These are phyloP conservation scores for Gelatoporia subvermispora DNA, from an alignment of 768 basidiomycete genomes.

Conservation along the genomic window DNA sequence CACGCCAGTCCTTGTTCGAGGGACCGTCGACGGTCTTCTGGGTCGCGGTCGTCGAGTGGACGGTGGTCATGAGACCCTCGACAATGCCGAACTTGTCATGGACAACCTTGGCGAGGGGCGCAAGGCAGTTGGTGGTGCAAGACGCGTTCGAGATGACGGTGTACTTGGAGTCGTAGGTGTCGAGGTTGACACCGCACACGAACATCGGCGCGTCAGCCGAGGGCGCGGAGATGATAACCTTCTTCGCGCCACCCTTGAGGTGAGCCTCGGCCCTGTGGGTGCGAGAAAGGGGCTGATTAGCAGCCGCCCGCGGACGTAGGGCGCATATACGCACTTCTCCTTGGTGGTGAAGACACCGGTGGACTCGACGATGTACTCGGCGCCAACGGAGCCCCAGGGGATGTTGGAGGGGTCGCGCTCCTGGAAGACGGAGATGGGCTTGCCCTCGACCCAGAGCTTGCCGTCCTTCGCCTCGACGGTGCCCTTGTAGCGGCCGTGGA, in stretches of 20 bases:
- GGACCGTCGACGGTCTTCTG: constrained; percentile 95
- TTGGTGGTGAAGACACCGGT: constrained; percentile 98
- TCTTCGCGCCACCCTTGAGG: constrained; percentile 98
- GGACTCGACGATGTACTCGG: constrained; percentile 94
- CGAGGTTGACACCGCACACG: constrained; percentile 93
- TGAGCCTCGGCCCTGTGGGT: constrained; percentile 74
- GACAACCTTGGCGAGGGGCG: constrained; percentile 98
- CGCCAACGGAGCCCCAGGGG: constrained; percentile 74
- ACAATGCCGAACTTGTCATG: constrained; percentile 95
- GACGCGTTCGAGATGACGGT: constrained; percentile 97
- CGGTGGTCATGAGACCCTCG: constrained; percentile 98
- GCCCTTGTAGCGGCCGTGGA: constrained; percentile 91
- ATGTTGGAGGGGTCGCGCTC: constrained; percentile 88
- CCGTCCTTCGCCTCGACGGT: constrained; percentile 76
- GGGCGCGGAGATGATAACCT: constrained; percentile 98
- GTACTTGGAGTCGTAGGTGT: constrained; percentile 84
- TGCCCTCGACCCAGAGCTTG: constrained; percentile 84
- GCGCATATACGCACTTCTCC: constrained; percentile 57
- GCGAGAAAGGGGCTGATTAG: constrained; percentile 11
- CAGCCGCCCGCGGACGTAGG: constrained; percentile 4
- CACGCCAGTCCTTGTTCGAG: constrained; percentile 95
- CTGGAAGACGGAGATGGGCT: constrained; percentile 69
- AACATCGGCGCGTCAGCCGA: constrained; percentile 97
- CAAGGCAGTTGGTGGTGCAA: constrained; percentile 99
- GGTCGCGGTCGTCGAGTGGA: constrained; percentile 94